Evolutionary conservation across 208 protist species (phyloP).

Genomic region (Trypanosoma melophagium): DNA sequence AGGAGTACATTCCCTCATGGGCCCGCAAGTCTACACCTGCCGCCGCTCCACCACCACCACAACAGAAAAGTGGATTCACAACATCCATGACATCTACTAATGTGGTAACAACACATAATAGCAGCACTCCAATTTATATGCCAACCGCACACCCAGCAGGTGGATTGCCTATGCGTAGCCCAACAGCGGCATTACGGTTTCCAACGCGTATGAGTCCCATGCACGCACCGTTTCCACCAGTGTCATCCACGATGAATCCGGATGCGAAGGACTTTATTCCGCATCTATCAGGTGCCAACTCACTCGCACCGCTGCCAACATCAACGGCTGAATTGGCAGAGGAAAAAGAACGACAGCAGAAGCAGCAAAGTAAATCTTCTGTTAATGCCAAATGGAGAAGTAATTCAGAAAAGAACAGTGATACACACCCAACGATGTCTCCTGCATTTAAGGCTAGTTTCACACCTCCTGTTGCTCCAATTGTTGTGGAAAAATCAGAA

Average conservation of each 20-base stretch:
- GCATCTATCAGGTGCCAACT: neutral
- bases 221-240: slow-evolving; percentile 30
- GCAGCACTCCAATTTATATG: slow-evolving; percentile 1
- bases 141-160: slow-evolving; percentile 23
- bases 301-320: slow-evolving; percentile 56
- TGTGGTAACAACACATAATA: slow-evolving; percentile 17
- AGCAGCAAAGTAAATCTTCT: neutral
- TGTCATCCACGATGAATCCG: slow-evolving; percentile 60
- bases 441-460: slow-evolving; percentile 15
- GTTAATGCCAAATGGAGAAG: slow-evolving; percentile 4
- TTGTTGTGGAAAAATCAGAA: slow-evolving; percentile 44
- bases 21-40: neutral
- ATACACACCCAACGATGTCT: slow-evolving; percentile 9
- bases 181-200: slow-evolving; percentile 38
- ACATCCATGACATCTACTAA: slow-evolving; percentile 25
- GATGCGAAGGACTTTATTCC: slow-evolving; percentile 75
- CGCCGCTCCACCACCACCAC: slow-evolving; percentile 8
- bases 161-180: slow-evolving; percentile 28
- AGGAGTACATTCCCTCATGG: slow-evolving; percentile 40
- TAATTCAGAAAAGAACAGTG: slow-evolving; percentile 14
- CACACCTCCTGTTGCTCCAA: slow-evolving; percentile 27
- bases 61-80: slow-evolving; percentile 17
- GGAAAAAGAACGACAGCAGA: slow-evolving; percentile 22
- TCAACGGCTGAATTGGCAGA: slow-evolving; percentile 65
- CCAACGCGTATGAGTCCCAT: slow-evolving; percentile 75